Evolutionary conservation across 768 basidiomycete genomes (phyloP).

Genomic region (Panaeolus cyanescens): DNA sequence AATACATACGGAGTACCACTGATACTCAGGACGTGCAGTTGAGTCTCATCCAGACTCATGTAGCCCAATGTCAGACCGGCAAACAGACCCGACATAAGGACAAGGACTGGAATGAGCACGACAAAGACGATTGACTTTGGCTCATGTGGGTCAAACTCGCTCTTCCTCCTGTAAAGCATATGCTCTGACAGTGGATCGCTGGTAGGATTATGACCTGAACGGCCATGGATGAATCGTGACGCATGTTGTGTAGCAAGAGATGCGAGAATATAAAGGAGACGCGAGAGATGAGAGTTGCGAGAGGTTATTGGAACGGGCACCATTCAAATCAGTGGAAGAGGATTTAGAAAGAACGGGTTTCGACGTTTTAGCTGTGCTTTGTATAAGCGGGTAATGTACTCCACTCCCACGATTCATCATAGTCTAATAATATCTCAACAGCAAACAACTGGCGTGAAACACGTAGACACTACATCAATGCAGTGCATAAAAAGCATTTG

Average conservation of each 20-base stretch:
- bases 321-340: conserved; percentile 35
- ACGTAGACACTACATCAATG: background rate
- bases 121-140: conserved; percentile 40
- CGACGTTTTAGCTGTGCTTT: background rate
- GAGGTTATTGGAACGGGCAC: conserved; percentile 40
- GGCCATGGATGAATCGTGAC: conserved; percentile 34
- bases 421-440: background rate
- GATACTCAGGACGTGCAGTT: conserved; percentile 84
- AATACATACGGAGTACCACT: conserved; percentile 75
- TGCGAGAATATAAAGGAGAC: conserved; percentile 44
- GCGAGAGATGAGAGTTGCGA: conserved; percentile 41
- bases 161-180: conserved; percentile 25
- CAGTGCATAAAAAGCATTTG: background rate
- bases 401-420: background rate
- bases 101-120: conserved; percentile 80
- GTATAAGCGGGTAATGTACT: background rate
- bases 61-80: conserved; percentile 91
- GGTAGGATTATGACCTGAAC: conserved; percentile 8
- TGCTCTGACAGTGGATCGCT: conserved; percentile 1
- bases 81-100: conserved; percentile 82
- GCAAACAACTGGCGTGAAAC: background rate
- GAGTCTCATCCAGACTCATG: conserved; percentile 92
- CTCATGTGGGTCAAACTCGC: conserved; percentile 29
- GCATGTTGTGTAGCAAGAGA: conserved; percentile 48
- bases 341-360: conserved; percentile 1